Conservation (phyloP, 768 basidiomycete genomes). For the Panus rudis region DNA sequence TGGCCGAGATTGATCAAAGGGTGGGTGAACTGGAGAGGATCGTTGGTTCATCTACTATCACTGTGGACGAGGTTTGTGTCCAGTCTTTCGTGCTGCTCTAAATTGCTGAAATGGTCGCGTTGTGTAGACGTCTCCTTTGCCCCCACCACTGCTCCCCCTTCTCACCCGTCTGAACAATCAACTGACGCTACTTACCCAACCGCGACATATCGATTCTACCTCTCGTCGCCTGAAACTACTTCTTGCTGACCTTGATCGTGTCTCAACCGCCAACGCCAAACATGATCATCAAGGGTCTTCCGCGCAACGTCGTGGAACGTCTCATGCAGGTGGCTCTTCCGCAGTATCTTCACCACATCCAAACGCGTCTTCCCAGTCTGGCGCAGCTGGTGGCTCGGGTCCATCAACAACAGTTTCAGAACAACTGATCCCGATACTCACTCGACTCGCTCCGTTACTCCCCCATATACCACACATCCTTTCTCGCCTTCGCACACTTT, state of each 20-base stretch:
- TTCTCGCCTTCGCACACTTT: slow-evolving; percentile 78
- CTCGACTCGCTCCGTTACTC: slow-evolving; percentile 62
- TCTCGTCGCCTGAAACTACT: slow-evolving; percentile 90
- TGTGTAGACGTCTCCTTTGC: slow-evolving; percentile 58
- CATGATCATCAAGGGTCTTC: slow-evolving; percentile 40
- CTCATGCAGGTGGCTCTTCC: slow-evolving; percentile 11
- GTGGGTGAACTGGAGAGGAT: slow-evolving; percentile 78
- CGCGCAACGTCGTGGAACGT: slow-evolving; percentile 26
- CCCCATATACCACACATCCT: slow-evolving; percentile 89
- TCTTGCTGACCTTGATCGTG: slow-evolving; percentile 86
- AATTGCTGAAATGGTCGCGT: neutral
- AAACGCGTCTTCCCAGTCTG: slow-evolving; percentile 1
- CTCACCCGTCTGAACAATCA: slow-evolving; percentile 80
- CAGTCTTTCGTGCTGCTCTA: neutral
- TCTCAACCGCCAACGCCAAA: slow-evolving; percentile 34
- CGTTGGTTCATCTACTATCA: slow-evolving; percentile 74
- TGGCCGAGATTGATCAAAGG: slow-evolving; percentile 77
- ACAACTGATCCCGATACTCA: slow-evolving; percentile 59
- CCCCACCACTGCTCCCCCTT: slow-evolving; percentile 75
- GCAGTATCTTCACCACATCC: slow-evolving; percentile 7
- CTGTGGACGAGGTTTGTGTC: slow-evolving; percentile 70
- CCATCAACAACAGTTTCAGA: slow-evolving; percentile 34
- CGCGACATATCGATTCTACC: slow-evolving; percentile 92
- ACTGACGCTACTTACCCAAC: slow-evolving; percentile 84
- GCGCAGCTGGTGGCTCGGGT: slow-evolving; percentile 8